Percentiles rank a stretch among this genome's conserved stretches.
These are phyloP conservation scores for Delphinella strobiligena DNA, from an alignment of 2,329 filamentous ascomycete species.

Conservation along the genomic window DNA sequence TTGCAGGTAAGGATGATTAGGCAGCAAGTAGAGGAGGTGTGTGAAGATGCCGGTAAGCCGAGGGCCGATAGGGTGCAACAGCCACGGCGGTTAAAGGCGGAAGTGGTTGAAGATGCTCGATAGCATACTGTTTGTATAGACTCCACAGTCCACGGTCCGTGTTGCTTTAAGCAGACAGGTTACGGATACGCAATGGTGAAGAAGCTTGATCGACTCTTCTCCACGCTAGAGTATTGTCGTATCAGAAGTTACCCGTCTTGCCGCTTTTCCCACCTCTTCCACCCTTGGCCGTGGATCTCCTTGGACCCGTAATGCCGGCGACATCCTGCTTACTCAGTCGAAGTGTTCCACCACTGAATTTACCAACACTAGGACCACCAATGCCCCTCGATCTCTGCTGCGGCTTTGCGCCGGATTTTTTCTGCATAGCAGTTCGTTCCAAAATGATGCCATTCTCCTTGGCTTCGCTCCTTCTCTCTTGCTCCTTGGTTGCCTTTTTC, in stretches of 20 bases:
- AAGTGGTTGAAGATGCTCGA: too few relatives aligned
- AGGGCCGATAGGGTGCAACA: too few relatives aligned
- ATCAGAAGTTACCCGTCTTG: constrained; percentile 4
- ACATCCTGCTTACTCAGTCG: constrained; percentile 70
- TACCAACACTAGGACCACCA: constrained; percentile 68
- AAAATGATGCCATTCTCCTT: constrained; percentile 83
- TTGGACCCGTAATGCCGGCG: constrained; percentile 39
- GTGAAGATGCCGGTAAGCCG: too few relatives aligned
- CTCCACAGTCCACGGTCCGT: too few relatives aligned
- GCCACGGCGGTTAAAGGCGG: too few relatives aligned
- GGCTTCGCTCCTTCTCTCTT: constrained; percentile 63
- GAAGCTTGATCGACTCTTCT: not conserved
- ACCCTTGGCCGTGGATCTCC: constrained; percentile 2
- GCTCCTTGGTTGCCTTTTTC: constrained; percentile 54
- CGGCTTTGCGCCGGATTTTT: constrained; percentile 25
- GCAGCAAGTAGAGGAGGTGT: too few relatives aligned
- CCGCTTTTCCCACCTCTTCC: constrained; percentile 7
- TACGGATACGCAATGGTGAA: not conserved
- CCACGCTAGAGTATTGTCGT: too few relatives aligned
- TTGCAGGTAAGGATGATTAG: too few relatives aligned
- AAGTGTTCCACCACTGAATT: constrained; percentile 66
- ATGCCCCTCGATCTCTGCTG: constrained; percentile 47
- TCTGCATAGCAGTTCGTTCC: constrained; percentile 45
- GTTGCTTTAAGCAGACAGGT: too few relatives aligned
- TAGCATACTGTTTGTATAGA: too few relatives aligned